Evolutionary conservation across 1,139 yeast species (phyloP).

Genomic region (Debaryomyces coudertii): DNA sequence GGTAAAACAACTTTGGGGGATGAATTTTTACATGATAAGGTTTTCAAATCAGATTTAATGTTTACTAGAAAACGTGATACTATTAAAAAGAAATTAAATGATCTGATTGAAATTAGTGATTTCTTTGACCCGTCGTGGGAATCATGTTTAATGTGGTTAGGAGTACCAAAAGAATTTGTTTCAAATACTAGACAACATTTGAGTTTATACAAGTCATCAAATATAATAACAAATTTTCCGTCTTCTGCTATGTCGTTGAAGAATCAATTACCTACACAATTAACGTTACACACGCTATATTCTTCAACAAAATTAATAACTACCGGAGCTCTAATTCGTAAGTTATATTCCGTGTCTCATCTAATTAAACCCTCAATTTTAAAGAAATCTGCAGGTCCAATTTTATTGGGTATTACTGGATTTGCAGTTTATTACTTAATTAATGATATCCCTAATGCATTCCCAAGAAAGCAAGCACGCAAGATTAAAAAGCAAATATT

Average conservation of each 20-base stretch:
- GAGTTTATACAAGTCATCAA: constrained; percentile 38
- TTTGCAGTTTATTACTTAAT: constrained; percentile 68
- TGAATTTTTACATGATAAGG: constrained; percentile 62
- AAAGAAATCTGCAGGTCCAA: constrained; percentile 47
- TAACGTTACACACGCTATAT: constrained; percentile 47
- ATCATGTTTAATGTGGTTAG: constrained; percentile 51
- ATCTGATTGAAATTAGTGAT: constrained; percentile 65
- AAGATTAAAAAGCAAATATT: constrained; percentile 67
- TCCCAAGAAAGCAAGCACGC: constrained; percentile 78
- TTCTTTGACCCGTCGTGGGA: constrained; percentile 77
- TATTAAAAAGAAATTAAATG: constrained; percentile 59
- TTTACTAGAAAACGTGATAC: constrained; percentile 74
- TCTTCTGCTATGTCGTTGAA: constrained; percentile 35
- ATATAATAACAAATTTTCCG: constrained; percentile 38
- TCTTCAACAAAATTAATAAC: constrained; percentile 50
- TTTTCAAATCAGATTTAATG: constrained; percentile 81
- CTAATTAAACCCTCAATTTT: constrained; percentile 32
- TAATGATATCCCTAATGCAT: constrained; percentile 84
- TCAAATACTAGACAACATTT: constrained; percentile 33
- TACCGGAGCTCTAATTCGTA: constrained; percentile 44
- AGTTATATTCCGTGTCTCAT: constrained; percentile 32
- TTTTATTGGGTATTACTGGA: constrained; percentile 55
- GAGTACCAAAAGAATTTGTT: constrained; percentile 40
- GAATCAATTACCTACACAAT: constrained; percentile 41
- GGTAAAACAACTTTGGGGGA: constrained; percentile 65